Percentiles rank a stretch among this genome's conserved stretches.
Evolutionary conservation across 2,329 filamentous ascomycete genomes (phyloP).

Genomic region (Aphanoascus verrucosus): DNA sequence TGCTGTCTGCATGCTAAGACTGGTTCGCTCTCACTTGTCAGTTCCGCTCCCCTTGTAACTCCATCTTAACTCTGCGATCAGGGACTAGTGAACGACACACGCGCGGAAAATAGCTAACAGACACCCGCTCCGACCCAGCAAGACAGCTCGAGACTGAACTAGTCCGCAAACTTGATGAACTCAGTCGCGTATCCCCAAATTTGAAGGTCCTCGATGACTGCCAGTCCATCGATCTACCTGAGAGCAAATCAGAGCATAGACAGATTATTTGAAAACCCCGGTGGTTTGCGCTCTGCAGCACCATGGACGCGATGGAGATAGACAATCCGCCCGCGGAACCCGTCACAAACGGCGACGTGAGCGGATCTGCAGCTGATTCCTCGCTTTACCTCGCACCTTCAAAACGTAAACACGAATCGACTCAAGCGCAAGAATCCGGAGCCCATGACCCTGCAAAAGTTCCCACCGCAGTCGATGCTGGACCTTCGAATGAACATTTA

Average conservation of each 20-base stretch:
- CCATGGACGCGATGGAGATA: constrained; percentile 8
- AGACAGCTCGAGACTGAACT: background rate
- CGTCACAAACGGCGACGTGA: constrained; percentile 14
- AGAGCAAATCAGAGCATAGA: background rate
- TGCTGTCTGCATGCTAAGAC: background rate
- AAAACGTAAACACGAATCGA: constrained; percentile 34
- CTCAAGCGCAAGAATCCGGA: background rate
- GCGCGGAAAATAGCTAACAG: constrained; percentile 6
- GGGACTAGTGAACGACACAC: constrained; percentile 9
- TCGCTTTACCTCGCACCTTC: constrained; percentile 25
- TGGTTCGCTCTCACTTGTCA: background rate
- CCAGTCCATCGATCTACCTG: background rate
- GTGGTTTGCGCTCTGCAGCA: background rate
- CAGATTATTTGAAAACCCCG: background rate
- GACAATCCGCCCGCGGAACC: background rate
- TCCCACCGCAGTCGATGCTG: background rate
- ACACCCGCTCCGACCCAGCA: background rate
- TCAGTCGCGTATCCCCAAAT: background rate
- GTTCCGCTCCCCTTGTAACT: constrained; percentile 7
- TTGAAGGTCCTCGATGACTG: background rate
- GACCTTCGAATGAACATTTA: constrained; percentile 23
- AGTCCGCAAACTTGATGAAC: background rate
- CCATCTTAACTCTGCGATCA: constrained; percentile 10
- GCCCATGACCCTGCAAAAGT: constrained; percentile 18
- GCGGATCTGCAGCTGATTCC: constrained; percentile 14